Evolutionary conservation across 345 rosid species (phyloP), one percentile per base, ranked within the genome.

Genomic region (Rhodamnia rubescens): DNA sequence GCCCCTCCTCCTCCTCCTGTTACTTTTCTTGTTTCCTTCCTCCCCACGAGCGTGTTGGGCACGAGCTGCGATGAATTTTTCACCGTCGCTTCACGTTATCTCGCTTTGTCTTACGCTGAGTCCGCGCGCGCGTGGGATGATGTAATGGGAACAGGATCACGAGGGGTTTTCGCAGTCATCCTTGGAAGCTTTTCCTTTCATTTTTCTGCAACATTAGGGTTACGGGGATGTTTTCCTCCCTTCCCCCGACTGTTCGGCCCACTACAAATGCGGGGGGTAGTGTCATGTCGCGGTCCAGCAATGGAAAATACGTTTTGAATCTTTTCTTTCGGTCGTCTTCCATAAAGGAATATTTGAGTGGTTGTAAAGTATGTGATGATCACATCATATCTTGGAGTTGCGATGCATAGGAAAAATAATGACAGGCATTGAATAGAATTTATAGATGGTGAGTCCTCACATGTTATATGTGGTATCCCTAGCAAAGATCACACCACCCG

Each of bases 71-170:
- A 84, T 42, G 78, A 59, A 47, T 53, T 61, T n/a, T 51, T 36
- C 56, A 32, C 85, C 80, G 59, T 84, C n/a, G 80, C 69, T 84
- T 82, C 58, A 53, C 52, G 44, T 82, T 32, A 27, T 54, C 49
- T 84, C 53, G 54, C 85, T 84, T 64, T 84, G 85, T 84, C 85
- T 84, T 84, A 29, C 85, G 74, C 47, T 50, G 49, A 49, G 78
- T 2, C 51, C 47, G 80, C 40, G 55, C 42, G 16, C 16, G 7
- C 21, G 32, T 26, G 5, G 36, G 53, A 84, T 84, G 85, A 58
- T 83, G 78, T 36, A 69, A 32, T 8, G 32, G 44, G 78, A 32
- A 18, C 8, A 69, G 78, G 47, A 69, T 32, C 78, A 69, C 78
- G 24, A 32, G 24, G 42, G 78, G 78, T 69, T 69, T 36, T 32